These are phyloP conservation scores for Gaultheria prostrata DNA, from an alignment of 148 eudicot species.

Conservation along the genomic window DNA sequence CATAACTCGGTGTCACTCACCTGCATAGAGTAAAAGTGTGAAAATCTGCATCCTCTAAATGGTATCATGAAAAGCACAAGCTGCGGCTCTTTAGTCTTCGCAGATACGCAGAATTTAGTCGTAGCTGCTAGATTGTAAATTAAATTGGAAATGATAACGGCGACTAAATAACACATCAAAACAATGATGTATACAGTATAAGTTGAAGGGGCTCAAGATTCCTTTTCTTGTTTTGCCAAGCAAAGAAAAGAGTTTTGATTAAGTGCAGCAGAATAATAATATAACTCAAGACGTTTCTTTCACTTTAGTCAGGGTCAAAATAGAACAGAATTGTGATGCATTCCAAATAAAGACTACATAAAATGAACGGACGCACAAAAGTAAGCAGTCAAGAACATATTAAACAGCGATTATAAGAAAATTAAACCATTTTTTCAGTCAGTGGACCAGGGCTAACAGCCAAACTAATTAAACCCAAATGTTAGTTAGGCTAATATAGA, in stretches of 20 bases:
- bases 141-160: background rate
- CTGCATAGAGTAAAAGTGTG: constrained; percentile 34
- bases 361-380: background rate
- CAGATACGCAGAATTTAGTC: background rate
- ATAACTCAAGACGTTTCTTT: background rate
- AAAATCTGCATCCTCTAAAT: background rate
- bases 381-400: background rate
- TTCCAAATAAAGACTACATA: background rate
- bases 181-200: background rate
- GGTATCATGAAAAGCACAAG: background rate
- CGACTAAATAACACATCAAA: background rate
- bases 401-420: background rate
- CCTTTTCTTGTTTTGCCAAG: background rate
- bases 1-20: constrained; percentile 77
- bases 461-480: constrained; percentile 1
- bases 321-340: background rate
- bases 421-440: background rate
- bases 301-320: background rate
- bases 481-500: no score
- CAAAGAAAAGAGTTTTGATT: background rate
- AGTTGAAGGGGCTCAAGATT: background rate
- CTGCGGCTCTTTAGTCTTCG: background rate
- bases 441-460: background rate
- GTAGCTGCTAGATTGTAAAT: background rate
- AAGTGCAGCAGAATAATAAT: background rate